Percentiles rank a stretch among this genome's conserved stretches.
Evolutionary conservation across 176 grass and related monocot genomes (phyloP).

Genomic region (Pontederia crassipes): DNA sequence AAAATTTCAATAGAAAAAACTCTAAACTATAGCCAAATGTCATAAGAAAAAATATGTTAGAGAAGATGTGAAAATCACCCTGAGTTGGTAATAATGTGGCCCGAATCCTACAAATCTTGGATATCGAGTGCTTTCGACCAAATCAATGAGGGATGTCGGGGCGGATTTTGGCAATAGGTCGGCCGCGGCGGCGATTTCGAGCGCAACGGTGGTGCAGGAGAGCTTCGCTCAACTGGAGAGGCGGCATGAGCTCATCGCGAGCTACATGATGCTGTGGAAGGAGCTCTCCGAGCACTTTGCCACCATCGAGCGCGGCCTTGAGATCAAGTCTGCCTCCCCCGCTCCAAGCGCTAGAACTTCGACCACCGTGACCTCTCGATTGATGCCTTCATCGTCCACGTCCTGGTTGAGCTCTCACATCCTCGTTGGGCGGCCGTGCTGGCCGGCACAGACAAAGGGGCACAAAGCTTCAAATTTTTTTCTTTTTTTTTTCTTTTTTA

Average conservation of each 20-base stretch:
- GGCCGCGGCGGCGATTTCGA: constrained; percentile 13
- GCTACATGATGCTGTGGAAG: constrained; percentile 59
- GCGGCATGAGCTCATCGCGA: constrained; percentile 59
- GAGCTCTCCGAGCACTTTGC: constrained; percentile 61
- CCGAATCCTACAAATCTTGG: background rate
- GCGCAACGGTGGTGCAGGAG: constrained; percentile 30
- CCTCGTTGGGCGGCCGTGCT: constrained; percentile 19
- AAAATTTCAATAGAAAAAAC: too few relatives aligned
- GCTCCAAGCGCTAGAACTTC: constrained; percentile 33
- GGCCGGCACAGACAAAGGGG: too few relatives aligned
- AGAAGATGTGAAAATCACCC: too few relatives aligned
- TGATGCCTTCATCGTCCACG: constrained; percentile 36
- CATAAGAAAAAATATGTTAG: too few relatives aligned
- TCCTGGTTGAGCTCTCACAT: constrained; percentile 37
- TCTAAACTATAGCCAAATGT: too few relatives aligned
- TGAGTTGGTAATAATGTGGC: too few relatives aligned
- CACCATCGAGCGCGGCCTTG: constrained; percentile 42
- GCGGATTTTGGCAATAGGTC: constrained; percentile 18
- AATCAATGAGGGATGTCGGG: background rate
- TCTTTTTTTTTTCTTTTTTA: too few relatives aligned
- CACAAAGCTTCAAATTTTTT: too few relatives aligned
- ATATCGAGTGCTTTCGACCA: too few relatives aligned
- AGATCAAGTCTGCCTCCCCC: constrained; percentile 43
- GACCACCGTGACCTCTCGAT: constrained; percentile 54
- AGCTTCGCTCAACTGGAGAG: constrained; percentile 68